Base-by-base conservation (phyloP, 805 yeast species). In the Ogataea sp. region DNA sequence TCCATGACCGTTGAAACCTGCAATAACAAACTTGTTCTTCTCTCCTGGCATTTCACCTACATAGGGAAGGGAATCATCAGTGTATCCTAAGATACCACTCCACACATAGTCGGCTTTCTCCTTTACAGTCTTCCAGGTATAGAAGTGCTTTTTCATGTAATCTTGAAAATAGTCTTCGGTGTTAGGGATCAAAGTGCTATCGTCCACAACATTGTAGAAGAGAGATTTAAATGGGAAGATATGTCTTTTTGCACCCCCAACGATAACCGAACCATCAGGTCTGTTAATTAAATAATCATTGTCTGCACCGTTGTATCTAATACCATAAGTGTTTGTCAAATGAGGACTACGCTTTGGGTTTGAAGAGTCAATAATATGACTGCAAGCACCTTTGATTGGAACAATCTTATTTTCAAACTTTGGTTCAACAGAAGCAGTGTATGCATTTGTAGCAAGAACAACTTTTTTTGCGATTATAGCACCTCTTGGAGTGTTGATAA, bases 1-100 rank as follows among this genome's bases (percentile, higher is more conserved):
- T 18, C 75, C 75, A 49, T 71, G 75, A 3, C 75, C 75, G 33
- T 65, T 63, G 51, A 68, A 71, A 0, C 75, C 75, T 4, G 74
- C 73, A 45, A 60, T 53, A n/a, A 65, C 51, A 42, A 48, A 69
- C 14, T 59, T 55, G 39, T 58, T 52, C 31, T 50, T 45, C 24
- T 55, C 54, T 2, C 42, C 48, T 2, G 51, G 33, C 25, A 68
- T 40, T 40, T 62, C 66, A 21, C 76, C 76, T 15, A 70, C 68
- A 36, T 61, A 59, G 3, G 76, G 75, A 20, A 60, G 39, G 5
- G 41, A 44, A 43, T 68, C 72, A 23, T 57, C 56, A 7, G 73
- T 53, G 45, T 58, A 68, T 3, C 75, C 76, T 51, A 69, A 51
- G 16, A 70, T 67, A 20, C 76, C 75, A 26, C 67, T 47, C 76